Evolutionary conservation across 148 eudicot genomes (phyloP), one percentile per base, ranked within the genome.

Genomic region (Rhododendron griersonianum): DNA sequence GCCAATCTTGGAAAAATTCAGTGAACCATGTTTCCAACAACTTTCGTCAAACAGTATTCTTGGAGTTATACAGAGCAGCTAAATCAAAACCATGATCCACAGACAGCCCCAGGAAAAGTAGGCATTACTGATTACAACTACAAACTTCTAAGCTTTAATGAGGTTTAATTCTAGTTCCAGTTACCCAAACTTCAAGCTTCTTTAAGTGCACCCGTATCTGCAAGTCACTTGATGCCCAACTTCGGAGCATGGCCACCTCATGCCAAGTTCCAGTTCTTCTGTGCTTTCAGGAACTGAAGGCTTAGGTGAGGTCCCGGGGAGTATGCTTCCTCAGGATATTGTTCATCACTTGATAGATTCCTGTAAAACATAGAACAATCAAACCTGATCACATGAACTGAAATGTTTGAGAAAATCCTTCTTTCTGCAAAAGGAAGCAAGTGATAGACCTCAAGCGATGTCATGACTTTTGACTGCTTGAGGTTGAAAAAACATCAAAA

Each of bases 261-360:
- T 18, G 69, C 21, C 67, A 55, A 63, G 11, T 82, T 82, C 50
- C 84, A 59, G 50, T 21, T 61, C 84, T 82, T 82, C 23, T 59
- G 84, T 25, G 25, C 30, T 35, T 82, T 61, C 30, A 59, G 33
- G 73, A 82, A 82, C 33, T 63, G 25, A 39, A 82, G 84, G 69
- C 84, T 82, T 59, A 82, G 45, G 35, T 61, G 74, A 39, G 84
- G 84, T 82, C 74, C 84, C 10, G 1, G 73, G 28, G 28, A 63
- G 50, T 6, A 4, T 37, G 30, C 44, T 59, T 59, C 30, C 73
- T 57, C 74, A 61, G 25, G 47, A 82, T 55, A 18, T 2, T 59
- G 84, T 59, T 82, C 84, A 37, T 59, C 35, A 59, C 50, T 5
- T 61, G 30, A 82, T 39, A 39, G 19, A 82, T 59, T 59, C 35